phyloP scores from a whole-genome alignment of 1,284 basidiomycete species.

The Papiliotrema laurentii region DNA sequence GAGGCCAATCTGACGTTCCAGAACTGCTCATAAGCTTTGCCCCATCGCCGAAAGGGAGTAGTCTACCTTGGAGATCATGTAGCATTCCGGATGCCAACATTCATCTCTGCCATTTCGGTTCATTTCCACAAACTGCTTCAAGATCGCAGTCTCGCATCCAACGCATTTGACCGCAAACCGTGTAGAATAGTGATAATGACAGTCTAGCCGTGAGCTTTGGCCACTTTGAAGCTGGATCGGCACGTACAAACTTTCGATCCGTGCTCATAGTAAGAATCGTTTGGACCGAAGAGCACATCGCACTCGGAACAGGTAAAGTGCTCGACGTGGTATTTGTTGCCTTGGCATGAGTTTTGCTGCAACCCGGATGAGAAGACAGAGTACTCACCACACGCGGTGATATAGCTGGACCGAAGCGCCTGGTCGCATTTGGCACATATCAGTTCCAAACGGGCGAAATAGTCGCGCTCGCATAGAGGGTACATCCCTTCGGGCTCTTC shows the following conservation, averaged over 20 bases:
- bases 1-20: slow-evolving; percentile 98
- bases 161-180: slow-evolving; percentile 98
- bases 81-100: slow-evolving; percentile 99
- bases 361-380: neutral
- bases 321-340: slow-evolving; percentile 98
- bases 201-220: slow-evolving; percentile 50
- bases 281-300: slow-evolving; percentile 90
- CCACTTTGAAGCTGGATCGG: neutral
- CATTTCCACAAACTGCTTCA: slow-evolving; percentile 99
- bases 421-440: slow-evolving; percentile 94
- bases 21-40: slow-evolving; percentile 57
- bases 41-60: neutral
- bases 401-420: slow-evolving; percentile 94
- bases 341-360: slow-evolving; percentile 49
- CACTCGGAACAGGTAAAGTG: slow-evolving; percentile 99
- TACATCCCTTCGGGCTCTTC: slow-evolving; percentile 75
- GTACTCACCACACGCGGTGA: slow-evolving; percentile 93
- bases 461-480: slow-evolving; percentile 96
- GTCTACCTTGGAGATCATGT: slow-evolving; percentile 96
- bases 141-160: slow-evolving; percentile 94
- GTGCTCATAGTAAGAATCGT: slow-evolving; percentile 99
- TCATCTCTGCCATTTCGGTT: slow-evolving; percentile 97
- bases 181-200: slow-evolving; percentile 97
- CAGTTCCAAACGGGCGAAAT: slow-evolving; percentile 91
- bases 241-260: slow-evolving; percentile 74